Percentiles rank a stretch among this genome's conserved stretches.
Evolutionary conservation across 306 rosid genomes (phyloP).

Genomic region (Prinsepia uniflora): DNA sequence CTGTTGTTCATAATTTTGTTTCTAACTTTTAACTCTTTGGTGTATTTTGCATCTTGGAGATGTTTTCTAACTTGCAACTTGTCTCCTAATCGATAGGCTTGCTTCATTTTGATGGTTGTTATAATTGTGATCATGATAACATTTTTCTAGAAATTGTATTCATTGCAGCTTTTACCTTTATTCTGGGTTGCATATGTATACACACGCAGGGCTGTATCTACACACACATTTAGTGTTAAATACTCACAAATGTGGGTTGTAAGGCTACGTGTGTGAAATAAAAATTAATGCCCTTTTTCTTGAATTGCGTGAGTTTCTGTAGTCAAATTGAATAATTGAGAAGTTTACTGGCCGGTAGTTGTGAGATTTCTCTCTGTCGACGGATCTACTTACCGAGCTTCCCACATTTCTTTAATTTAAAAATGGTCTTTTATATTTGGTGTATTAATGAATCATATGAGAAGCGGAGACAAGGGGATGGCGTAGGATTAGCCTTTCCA

Average conservation of each 20-base stretch:
- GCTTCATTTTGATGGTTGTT: too few species aligned
- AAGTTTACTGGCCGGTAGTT: slow-evolving; percentile 77
- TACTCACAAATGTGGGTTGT: too few species aligned
- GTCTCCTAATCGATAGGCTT: not conserved
- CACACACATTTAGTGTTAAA: not conserved
- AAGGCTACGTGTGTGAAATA: slow-evolving; percentile 46
- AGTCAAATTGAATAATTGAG: slow-evolving; percentile 41
- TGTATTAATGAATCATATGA: slow-evolving; percentile 16
- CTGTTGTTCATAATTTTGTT: not conserved
- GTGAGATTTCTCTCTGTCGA: slow-evolving; percentile 46
- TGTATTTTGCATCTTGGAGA: not conserved
- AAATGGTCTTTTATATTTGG: too few species aligned
- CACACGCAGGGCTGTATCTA: not conserved
- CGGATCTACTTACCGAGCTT: slow-evolving; percentile 87
- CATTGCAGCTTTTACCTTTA: not conserved
- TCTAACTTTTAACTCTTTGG: too few species aligned
- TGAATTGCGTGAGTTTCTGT: slow-evolving; percentile 87
- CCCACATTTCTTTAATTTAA: slow-evolving; percentile 32
- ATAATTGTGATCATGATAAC: not conserved
- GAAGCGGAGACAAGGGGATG: slow-evolving; percentile 58
- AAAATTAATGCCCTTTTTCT: slow-evolving; percentile 47
- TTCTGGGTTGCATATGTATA: not conserved
- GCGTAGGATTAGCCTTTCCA: slow-evolving; percentile 42
- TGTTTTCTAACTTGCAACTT: not conserved
- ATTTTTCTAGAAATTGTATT: not conserved